phyloP scores from a whole-genome alignment of 306 rosid species.

The Trichosanthes cucumerina region DNA sequence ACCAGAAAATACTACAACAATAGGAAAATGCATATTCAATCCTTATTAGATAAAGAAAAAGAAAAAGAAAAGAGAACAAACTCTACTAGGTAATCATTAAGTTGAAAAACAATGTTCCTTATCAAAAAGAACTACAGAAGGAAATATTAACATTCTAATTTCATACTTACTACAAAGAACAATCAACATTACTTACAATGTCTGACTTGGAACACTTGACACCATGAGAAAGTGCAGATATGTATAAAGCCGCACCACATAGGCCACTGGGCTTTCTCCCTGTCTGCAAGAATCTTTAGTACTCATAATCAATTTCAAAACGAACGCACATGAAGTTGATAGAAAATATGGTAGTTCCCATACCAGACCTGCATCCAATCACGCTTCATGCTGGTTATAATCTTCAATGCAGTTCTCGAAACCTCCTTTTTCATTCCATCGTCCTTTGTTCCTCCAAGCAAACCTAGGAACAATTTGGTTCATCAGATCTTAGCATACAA shows the following conservation, averaged over 20 bases:
- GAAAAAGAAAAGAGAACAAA: background rate
- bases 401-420: slow-evolving; percentile 52
- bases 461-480: slow-evolving; percentile 13
- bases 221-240: slow-evolving; percentile 76
- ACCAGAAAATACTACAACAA: background rate
- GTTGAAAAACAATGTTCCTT: background rate
- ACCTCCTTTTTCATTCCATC: slow-evolving; percentile 33
- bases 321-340: background rate
- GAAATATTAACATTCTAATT: background rate
- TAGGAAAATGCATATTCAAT: background rate
- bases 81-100: background rate
- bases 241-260: slow-evolving; percentile 83
- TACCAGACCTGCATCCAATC: slow-evolving; percentile 82
- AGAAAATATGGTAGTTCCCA: background rate
- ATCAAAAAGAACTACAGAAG: background rate
- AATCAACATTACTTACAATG: slow-evolving; percentile 44
- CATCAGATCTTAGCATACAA: background rate
- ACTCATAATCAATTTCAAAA: background rate
- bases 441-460: slow-evolving; percentile 20
- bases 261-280: slow-evolving; percentile 89
- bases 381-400: slow-evolving; percentile 80
- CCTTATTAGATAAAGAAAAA: background rate
- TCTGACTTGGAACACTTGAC: slow-evolving; percentile 56
- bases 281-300: slow-evolving; percentile 35
- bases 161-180: background rate